These are phyloP conservation scores for Thozetella sp. DNA, from an alignment of 495 filamentous ascomycete species.

Conservation along the genomic window DNA sequence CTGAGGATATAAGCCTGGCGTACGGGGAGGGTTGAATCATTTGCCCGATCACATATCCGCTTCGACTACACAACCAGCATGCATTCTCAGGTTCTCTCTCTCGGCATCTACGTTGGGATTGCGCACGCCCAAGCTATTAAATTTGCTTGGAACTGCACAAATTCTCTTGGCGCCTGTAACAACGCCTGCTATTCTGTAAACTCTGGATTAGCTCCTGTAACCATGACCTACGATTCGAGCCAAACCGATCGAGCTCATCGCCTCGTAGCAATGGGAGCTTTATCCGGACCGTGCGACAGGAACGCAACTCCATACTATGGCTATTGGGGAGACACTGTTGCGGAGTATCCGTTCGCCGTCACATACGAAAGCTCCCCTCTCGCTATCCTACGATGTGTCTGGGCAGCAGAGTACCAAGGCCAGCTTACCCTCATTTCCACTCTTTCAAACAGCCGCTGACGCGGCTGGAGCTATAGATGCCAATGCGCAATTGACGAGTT, in stretches of 20 bases:
- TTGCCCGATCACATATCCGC: too few species aligned
- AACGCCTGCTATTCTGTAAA: slow-evolving; percentile 6
- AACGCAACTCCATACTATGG: neutral
- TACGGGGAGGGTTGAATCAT: too few species aligned
- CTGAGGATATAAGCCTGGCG: too few species aligned
- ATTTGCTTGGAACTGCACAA: slow-evolving; percentile 6
- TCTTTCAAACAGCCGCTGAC: neutral
- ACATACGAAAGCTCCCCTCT: neutral
- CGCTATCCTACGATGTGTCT: neutral
- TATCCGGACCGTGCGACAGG: neutral
- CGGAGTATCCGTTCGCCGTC: neutral
- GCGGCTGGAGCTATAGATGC: neutral
- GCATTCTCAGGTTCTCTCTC: neutral
- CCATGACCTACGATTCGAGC: slow-evolving; percentile 1
- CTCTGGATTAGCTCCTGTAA: neutral
- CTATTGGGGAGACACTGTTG: neutral
- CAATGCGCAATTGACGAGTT: neutral
- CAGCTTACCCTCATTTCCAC: neutral
- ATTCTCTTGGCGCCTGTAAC: slow-evolving; percentile 4
- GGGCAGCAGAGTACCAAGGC: neutral
- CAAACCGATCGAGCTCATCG: neutral
- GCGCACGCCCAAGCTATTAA: neutral
- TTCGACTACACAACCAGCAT: neutral
- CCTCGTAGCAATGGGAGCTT: neutral
- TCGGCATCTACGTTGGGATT: neutral